These are phyloP conservation scores for Cercospora nicotianae DNA, from an alignment of 2,329 filamentous ascomycete genomes.

Conservation along the genomic window DNA sequence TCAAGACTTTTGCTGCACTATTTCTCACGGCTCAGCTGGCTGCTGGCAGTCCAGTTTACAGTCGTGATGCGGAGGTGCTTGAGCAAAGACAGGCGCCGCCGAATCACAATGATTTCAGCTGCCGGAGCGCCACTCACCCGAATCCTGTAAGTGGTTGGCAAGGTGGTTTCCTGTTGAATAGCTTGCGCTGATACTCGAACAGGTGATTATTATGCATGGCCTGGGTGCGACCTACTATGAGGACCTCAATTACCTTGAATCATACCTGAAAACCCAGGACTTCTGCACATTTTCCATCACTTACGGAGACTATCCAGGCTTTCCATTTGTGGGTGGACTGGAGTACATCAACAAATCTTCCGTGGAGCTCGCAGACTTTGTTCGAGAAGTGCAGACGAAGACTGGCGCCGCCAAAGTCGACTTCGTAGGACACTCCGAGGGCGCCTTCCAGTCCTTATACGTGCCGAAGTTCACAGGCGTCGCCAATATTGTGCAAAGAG, in stretches of 20 bases:
- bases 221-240: conserved; percentile 32
- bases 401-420: conserved; percentile 27
- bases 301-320: conserved; percentile 26
- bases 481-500: conserved; percentile 21
- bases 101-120: conserved; percentile 30
- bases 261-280: conserved; percentile 23
- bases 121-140: conserved; percentile 24
- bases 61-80: conserved; percentile 5
- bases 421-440: conserved; percentile 31
- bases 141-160: conserved; percentile 22
- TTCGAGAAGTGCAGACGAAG: conserved; percentile 22
- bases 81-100: conserved; percentile 13
- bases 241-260: conserved; percentile 30
- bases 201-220: conserved; percentile 29
- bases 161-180: background rate
- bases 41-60: background rate
- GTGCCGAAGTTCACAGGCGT: conserved; percentile 28
- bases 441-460: conserved; percentile 30
- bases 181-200: background rate
- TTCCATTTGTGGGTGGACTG: conserved; percentile 28
- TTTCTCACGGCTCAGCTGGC: background rate
- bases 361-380: conserved; percentile 26
- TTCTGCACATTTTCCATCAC: conserved; percentile 32
- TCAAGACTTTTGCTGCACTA: background rate
- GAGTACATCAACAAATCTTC: conserved; percentile 25